Base-by-base conservation (phyloP, 2,329 filamentous ascomycete genomes). In the Samsoniella hepiali region DNA sequence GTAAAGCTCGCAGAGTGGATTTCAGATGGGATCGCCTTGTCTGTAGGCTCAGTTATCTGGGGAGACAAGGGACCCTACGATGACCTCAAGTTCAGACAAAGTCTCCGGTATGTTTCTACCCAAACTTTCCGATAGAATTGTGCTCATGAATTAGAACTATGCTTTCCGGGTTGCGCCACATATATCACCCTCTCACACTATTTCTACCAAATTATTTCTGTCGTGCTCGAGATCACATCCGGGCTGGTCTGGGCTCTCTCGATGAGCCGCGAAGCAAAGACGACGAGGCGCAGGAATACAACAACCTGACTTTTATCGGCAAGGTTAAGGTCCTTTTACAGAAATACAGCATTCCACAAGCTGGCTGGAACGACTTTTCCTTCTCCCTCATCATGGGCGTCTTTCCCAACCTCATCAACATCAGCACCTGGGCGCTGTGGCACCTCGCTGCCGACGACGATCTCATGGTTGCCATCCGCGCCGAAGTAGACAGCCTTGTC, bases 341-440 rank as follows among this genome's bases (percentile, higher is more conserved):
- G 10, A 61, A 61, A n/a, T 54, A 47, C 49, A 45, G 42, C 42
- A 62, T 55, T 13, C 59, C 59, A 31, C 50, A 22, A 8, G 59
- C 50, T 8, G 51, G 59, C 40, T 62, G 51, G 50, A 62, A 56
- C 51, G 59, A 55, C 51, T 62, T 62, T 49, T 62, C 59, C 32
- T 62, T 62, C 29, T 62, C 59, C 27, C 59, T 62, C 40, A 62
- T 55, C 51, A 62, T 62, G 59, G 59, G 59, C 29, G 59, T 62
- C 5, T 62, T 55, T 6, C 59, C 59, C 17, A 62, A 62, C 27
- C 59, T 62, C 31, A 62, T 55, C 32, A 55, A 62, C 42, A 56
- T 62, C n/a, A 62, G 1, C 40, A 62, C 59, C 31, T 62, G 59
- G 59, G 59, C 59, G 31, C 51, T 62, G 32, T 62, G 59, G 59